Evolutionary conservation across 495 filamentous ascomycete species (phyloP), one percentile per base, ranked within the genome.

Genomic region (Evernia prunastri): DNA sequence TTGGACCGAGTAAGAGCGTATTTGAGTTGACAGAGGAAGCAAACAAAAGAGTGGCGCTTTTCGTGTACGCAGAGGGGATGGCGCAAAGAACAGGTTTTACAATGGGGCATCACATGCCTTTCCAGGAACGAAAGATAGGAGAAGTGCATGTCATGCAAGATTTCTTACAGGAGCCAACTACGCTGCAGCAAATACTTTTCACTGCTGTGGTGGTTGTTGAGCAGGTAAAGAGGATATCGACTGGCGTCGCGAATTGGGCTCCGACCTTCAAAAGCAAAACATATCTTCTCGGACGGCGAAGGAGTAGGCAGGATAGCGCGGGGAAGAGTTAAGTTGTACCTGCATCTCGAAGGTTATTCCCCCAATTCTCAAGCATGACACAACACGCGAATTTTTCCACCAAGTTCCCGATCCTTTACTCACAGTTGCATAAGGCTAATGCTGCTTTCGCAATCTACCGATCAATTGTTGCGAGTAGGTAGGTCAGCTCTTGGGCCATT

Each of bases 1-100:
- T 96, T 29, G 94, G 91, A 0, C 87, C 86, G 9, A 97, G 96
- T 71, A 85, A 92, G 59, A 84, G 91, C 61, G 82, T 89, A 0
- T 90, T 92, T 0, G 91, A 90, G 2, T 85, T 87, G 2, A 92
- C 93, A 67, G 79, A 76, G 3, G 74, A 76, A 27, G 86, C 80
- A 5, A 83, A 87, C 70, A 85, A 83, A 25, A 61, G 84, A 18
- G 85, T 86, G 65, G 85, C 86, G 17, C 81, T 87, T 78, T 74
- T 73, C 45, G 73, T 84, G 3, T 73, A 72, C 37, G 58, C 66
- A 10, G 59, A 58, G 33, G 35, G 60, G n/a, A 36, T 40, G 49
- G 11, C 60, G 25, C 25, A 25, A 29, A 57, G 60, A 54, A 49
- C 47, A 6, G 40, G 25, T 25, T 64, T 23, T 11, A 49, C 54